Percentiles rank a stretch among this genome's conserved stretches.
These are phyloP conservation scores for Lentinus brumalis DNA, from an alignment of 768 basidiomycete genomes.

Conservation along the genomic window DNA sequence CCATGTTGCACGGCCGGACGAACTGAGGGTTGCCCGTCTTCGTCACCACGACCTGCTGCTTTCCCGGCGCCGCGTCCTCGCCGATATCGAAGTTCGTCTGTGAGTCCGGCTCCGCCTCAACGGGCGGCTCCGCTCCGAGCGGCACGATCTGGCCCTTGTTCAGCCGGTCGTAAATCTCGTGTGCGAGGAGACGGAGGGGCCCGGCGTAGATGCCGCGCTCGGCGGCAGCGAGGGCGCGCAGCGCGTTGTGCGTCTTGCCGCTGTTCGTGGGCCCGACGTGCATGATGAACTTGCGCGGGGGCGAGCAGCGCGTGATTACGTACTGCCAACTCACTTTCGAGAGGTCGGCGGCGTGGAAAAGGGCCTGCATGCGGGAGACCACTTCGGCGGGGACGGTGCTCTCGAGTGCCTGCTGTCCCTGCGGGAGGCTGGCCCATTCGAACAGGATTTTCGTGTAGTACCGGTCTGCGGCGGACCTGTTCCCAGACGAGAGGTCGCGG, in stretches of 20 bases:
- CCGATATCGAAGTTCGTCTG: slow-evolving; percentile 39
- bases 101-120: slow-evolving; percentile 38
- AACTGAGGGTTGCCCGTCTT: slow-evolving; percentile 46
- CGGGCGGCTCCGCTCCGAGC: slow-evolving; percentile 52
- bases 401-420: slow-evolving; percentile 27
- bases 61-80: slow-evolving; percentile 9
- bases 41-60: slow-evolving; percentile 23
- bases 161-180: slow-evolving; percentile 91
- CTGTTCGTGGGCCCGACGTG: slow-evolving; percentile 98
- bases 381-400: slow-evolving; percentile 33
- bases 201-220: slow-evolving; percentile 82
- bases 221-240: slow-evolving; percentile 84
- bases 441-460: slow-evolving; percentile 58
- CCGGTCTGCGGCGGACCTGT: slow-evolving; percentile 39
- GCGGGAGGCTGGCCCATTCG: slow-evolving; percentile 51
- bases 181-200: slow-evolving; percentile 88
- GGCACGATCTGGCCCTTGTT: slow-evolving; percentile 90
- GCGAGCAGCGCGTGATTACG: slow-evolving; percentile 54
- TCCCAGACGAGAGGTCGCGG: slow-evolving; percentile 27
- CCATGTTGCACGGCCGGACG: slow-evolving; percentile 74
- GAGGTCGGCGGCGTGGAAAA: slow-evolving; percentile 42
- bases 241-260: slow-evolving; percentile 93
- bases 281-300: slow-evolving; percentile 77
- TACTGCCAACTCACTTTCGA: slow-evolving; percentile 53
- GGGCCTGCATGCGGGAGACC: slow-evolving; percentile 38